A percentile compares a stretch with the other conserved stretches of the same genome.
Evolutionary conservation across 257 asterid species (phyloP).

Genomic region (Forsythia viridissima): DNA sequence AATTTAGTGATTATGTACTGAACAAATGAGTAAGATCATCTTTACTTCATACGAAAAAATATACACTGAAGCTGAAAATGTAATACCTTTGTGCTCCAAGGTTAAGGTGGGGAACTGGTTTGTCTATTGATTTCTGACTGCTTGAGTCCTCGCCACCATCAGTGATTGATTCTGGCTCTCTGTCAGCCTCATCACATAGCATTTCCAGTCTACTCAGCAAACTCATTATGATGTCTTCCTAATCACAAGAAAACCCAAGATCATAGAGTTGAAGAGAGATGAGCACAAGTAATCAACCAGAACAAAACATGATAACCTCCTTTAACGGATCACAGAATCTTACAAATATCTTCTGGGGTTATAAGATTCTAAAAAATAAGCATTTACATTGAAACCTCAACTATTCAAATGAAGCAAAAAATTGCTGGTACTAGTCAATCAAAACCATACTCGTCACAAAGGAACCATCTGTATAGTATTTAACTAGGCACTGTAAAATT

Average conservation of each 20-base stretch:
- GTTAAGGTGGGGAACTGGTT: slow-evolving; percentile 49
- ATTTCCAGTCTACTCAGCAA: slow-evolving; percentile 82
- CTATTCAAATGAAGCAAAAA: slow-evolving; percentile 6
- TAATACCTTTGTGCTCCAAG: slow-evolving; percentile 58
- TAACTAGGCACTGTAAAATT: neutral
- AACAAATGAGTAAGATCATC: slow-evolving; percentile 14
- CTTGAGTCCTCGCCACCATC: slow-evolving; percentile 41
- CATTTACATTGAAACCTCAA: neutral
- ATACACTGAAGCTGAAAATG: slow-evolving; percentile 11
- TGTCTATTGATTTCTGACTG: slow-evolving; percentile 32
- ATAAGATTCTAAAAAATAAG: neutral
- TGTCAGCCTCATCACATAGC: slow-evolving; percentile 80
- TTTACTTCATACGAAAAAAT: slow-evolving; percentile 5
- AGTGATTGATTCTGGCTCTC: slow-evolving; percentile 40
- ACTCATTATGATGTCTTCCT: slow-evolving; percentile 91
- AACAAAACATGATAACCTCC: slow-evolving; percentile 17
- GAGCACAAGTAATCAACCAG: slow-evolving; percentile 10
- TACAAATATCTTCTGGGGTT: neutral
- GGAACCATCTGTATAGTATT: slow-evolving; percentile 1
- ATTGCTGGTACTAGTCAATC: slow-evolving; percentile 4
- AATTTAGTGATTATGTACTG: slow-evolving; percentile 5
- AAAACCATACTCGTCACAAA: slow-evolving; percentile 2
- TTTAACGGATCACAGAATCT: slow-evolving; percentile 9
- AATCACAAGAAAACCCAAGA: slow-evolving; percentile 29
- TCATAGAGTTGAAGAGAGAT: slow-evolving; percentile 21